A percentile compares a stretch with the other conserved stretches of the same genome.
Evolutionary conservation across 495 filamentous ascomycete genomes (phyloP).

Genomic region (Neurospora hispaniola): DNA sequence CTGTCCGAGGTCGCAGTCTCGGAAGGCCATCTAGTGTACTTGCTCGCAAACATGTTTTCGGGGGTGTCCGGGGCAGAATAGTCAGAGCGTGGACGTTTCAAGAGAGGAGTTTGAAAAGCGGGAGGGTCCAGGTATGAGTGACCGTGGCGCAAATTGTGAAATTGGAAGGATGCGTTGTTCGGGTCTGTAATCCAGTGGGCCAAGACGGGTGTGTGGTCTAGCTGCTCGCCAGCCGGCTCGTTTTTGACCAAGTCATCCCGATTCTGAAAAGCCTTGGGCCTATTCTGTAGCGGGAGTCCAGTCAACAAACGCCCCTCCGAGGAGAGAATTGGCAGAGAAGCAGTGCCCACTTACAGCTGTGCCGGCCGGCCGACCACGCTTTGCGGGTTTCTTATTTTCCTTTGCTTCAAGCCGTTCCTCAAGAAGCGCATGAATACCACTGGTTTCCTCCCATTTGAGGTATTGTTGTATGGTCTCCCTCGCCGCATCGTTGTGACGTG

Average conservation of each 20-base stretch:
- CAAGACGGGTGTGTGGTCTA: not conserved
- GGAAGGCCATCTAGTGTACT: slow-evolving; percentile 18
- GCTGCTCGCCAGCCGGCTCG: slow-evolving; percentile 19
- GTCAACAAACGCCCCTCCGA: not conserved
- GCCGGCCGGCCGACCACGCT: slow-evolving; percentile 10
- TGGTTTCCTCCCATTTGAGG: slow-evolving; percentile 56
- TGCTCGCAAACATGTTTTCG: slow-evolving; percentile 5
- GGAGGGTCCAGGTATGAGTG: slow-evolving; percentile 10
- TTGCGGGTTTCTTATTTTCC: slow-evolving; percentile 46
- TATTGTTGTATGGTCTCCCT: slow-evolving; percentile 45
- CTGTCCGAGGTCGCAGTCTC: slow-evolving; percentile 23
- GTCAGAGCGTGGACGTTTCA: slow-evolving; percentile 12
- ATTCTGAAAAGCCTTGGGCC: not conserved
- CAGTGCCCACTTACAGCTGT: slow-evolving; percentile 5
- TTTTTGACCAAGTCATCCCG: slow-evolving; percentile 15
- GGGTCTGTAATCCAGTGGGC: slow-evolving; percentile 9
- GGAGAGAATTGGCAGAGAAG: not conserved
- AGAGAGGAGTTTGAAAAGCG: slow-evolving; percentile 9
- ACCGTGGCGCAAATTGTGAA: slow-evolving; percentile 9
- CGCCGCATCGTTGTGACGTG: slow-evolving; percentile 43
- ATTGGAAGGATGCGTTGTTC: slow-evolving; percentile 2
- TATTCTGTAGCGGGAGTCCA: not conserved
- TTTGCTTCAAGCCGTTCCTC: slow-evolving; percentile 62
- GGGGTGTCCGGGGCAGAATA: slow-evolving; percentile 12
- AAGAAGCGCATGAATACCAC: slow-evolving; percentile 55